Conservation (phyloP, 2,329 filamentous ascomycete species). For the Monosporascus sp. region DNA sequence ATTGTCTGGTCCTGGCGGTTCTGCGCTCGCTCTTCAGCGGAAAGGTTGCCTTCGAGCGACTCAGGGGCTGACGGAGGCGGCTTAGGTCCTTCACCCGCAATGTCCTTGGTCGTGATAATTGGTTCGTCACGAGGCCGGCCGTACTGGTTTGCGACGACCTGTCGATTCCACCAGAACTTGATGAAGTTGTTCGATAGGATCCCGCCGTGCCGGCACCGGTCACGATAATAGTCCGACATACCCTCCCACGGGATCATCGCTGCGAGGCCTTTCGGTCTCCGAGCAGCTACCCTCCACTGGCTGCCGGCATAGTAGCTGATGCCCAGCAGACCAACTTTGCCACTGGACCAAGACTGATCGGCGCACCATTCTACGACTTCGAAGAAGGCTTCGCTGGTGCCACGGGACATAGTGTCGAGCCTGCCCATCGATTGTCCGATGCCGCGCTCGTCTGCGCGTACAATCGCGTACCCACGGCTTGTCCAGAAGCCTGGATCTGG, state of each 20-base stretch:
- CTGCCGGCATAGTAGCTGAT: conserved; percentile 43
- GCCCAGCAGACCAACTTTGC: conserved; percentile 44
- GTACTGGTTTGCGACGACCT: conserved; percentile 65
- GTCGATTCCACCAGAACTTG: conserved; percentile 61
- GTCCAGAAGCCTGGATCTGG: conserved; percentile 41
- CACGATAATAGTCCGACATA: conserved; percentile 50
- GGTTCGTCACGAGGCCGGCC: conserved; percentile 37
- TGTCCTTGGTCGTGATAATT: too few species aligned
- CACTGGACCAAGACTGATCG: conserved; percentile 40
- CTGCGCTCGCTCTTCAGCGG: conserved; percentile 42
- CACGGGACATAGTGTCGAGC: conserved; percentile 44
- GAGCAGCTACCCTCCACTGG: conserved; percentile 45
- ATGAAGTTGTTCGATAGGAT: conserved; percentile 57
- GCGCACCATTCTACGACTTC: conserved; percentile 46
- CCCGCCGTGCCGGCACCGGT: conserved; percentile 56
- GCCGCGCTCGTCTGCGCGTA: conserved; percentile 47
- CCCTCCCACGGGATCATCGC: conserved; percentile 47
- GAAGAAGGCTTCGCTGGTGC: conserved; percentile 42
- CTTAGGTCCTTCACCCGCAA: too few species aligned
- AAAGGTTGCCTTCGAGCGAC: conserved; percentile 54
- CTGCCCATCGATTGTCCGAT: conserved; percentile 41
- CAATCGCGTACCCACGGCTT: conserved; percentile 45
- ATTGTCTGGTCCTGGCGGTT: conserved; percentile 44
- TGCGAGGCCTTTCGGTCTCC: conserved; percentile 38
- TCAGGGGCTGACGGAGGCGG: conserved; percentile 26